Percentiles rank a stretch among this genome's conserved stretches.
Evolutionary conservation across 441 rosid genomes (phyloP).

Genomic region (Macaranga tanarius): DNA sequence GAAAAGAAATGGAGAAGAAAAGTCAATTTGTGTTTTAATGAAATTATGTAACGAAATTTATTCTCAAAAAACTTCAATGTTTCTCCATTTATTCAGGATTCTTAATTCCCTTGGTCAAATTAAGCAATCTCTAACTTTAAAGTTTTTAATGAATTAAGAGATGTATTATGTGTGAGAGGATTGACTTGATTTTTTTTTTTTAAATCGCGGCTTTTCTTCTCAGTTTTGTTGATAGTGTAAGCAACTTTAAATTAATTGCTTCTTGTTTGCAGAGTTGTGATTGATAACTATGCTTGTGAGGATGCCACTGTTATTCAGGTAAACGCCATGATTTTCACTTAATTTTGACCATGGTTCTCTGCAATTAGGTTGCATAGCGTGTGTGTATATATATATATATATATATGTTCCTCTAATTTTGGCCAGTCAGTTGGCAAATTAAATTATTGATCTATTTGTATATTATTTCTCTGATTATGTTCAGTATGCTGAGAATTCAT

Average conservation of each 20-base stretch:
- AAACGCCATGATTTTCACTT: background rate
- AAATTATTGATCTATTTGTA: background rate
- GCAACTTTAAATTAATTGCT: conserved; percentile 17
- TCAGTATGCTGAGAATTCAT: background rate
- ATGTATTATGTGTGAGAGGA: too few species aligned
- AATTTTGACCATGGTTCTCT: conserved; percentile 10
- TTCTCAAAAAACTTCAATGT: background rate
- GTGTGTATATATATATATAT: background rate
- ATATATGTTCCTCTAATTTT: conserved; percentile 1
- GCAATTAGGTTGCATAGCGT: conserved; percentile 16
- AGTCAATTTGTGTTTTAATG: background rate
- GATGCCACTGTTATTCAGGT: conserved; percentile 88
- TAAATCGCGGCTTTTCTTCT: background rate
- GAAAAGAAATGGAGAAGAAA: background rate
- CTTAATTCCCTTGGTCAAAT: background rate
- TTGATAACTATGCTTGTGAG: conserved; percentile 62
- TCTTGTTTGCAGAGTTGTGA: conserved; percentile 65
- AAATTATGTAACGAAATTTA: background rate
- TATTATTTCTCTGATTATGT: background rate
- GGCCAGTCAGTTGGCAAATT: background rate
- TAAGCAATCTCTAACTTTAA: background rate
- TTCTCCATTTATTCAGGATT: background rate
- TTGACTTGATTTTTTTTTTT: background rate
- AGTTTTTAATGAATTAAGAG: background rate
- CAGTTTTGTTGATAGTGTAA: conserved; percentile 2